Conservation (phyloP, 345 rosid genomes). For the Sisymbrium irio region DNA sequence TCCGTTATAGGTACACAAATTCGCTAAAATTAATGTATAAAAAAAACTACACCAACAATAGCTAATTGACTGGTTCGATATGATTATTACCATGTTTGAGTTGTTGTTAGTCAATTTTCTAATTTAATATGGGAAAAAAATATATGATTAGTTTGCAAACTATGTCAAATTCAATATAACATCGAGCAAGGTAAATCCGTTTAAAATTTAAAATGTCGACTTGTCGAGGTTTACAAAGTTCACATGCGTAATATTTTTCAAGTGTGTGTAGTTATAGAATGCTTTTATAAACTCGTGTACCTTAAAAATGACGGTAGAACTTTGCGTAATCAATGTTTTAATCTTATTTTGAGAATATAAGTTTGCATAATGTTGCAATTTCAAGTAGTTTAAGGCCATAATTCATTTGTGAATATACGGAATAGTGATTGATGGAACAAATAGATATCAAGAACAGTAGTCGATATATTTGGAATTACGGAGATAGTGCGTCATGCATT, state of each 20-base stretch:
- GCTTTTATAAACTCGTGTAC: not conserved
- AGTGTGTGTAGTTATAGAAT: not conserved
- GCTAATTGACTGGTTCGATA: not conserved
- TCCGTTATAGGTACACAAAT: not conserved
- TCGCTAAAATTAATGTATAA: not conserved
- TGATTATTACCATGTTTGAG: not conserved
- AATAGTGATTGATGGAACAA: conserved; percentile 28
- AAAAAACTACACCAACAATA: not conserved
- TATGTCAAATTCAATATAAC: not conserved
- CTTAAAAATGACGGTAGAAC: too few relatives aligned
- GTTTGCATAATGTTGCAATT: not conserved
- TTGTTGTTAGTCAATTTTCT: not conserved
- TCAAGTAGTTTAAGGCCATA: not conserved
- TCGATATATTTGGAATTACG: conserved; percentile 4
- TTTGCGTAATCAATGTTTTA: too few relatives aligned
- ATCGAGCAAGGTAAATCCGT: not conserved
- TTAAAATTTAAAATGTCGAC: not conserved
- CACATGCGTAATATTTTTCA: not conserved
- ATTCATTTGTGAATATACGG: not conserved
- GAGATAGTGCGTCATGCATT: conserved; percentile 42
- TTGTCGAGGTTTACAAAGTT: not conserved
- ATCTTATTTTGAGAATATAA: not conserved
- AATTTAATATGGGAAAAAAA: not conserved
- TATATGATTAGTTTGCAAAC: not conserved
- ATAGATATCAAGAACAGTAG: conserved; percentile 21